Base-by-base conservation (phyloP, 2,329 filamentous ascomycete genomes). In the Lomentospora prolificans region DNA sequence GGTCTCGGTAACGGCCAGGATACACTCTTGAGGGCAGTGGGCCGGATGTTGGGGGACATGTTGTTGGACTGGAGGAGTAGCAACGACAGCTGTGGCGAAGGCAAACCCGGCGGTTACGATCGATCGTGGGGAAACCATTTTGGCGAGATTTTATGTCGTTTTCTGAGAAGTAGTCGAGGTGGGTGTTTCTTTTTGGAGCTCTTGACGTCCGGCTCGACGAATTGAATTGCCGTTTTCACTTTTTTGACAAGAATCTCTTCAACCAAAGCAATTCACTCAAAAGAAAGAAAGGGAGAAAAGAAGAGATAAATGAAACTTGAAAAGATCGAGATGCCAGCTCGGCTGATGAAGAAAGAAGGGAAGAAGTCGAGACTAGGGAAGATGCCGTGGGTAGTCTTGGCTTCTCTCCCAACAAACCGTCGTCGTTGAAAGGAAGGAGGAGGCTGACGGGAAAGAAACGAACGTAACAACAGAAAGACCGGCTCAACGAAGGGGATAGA, bases 251-350 rank as follows among this genome's bases (percentile, higher is more conserved):
- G 14, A 48, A 19, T 41, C 36, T 17, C 46, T 25, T 27, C 25
- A 14, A 22, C 6, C 14, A n/a, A 50, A 50, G 10, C 10, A 22
- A 14, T 50, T n/a, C n/a, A n/a, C n/a, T n/a, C n/a, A n/a, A n/a
- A n/a, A n/a, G 17, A 31, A 7, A 48, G 41, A 27, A 55, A 31
- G 39, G 28, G 5, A 31, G 28, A 24, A 55, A 22, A 48, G 27
- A 30, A n/a, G 39, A 25, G 17, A 3, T n/a, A 31, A 30, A 31
- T 28, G 22, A 51, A 19, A 44, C 31, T 53, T 44, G 28, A 19
- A 55, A 50, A 55, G 44, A 50, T 24, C 22, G 53, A 50, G 44
- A 55, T 46, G 24, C 53, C 53, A 55, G 53, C 44, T 48, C 53
- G 28, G 36, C 30, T 46, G 53, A 22, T 17, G 30, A 55, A 30